Evolutionary conservation across 257 asterid genomes (phyloP).

Genomic region (Gynochthodes officinalis): DNA sequence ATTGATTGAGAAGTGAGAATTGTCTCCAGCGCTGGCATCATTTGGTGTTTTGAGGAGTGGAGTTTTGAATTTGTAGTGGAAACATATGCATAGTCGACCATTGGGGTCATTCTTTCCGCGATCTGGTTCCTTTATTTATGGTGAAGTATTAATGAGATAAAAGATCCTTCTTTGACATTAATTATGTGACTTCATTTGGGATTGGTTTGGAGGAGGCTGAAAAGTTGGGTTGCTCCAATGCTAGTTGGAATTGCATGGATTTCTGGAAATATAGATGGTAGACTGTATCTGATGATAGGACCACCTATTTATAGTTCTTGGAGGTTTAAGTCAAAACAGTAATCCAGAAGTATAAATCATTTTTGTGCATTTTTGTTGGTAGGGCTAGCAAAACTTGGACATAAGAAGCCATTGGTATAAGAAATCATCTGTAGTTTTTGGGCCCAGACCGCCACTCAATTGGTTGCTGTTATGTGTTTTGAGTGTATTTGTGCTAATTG

Average conservation of each 20-base stretch:
- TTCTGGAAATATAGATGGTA: slow-evolving; percentile 29
- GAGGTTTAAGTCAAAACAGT: slow-evolving; percentile 44
- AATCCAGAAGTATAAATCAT: slow-evolving; percentile 22
- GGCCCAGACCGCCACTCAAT: slow-evolving; percentile 70
- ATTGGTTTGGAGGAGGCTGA: slow-evolving; percentile 25
- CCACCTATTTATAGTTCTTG: slow-evolving; percentile 30
- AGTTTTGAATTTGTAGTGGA: slow-evolving; percentile 26
- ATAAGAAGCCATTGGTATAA: slow-evolving; percentile 86
- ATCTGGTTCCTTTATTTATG: slow-evolving; percentile 24
- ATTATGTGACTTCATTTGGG: slow-evolving; percentile 16
- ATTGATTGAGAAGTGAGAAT: slow-evolving; percentile 20
- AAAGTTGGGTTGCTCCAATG: slow-evolving; percentile 30
- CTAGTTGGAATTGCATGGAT: slow-evolving; percentile 40
- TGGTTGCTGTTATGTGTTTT: slow-evolving; percentile 67
- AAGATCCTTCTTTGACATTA: slow-evolving; percentile 17
- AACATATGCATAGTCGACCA: slow-evolving; percentile 17
- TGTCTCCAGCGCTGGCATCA: slow-evolving; percentile 18
- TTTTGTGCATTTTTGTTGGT: slow-evolving; percentile 11
- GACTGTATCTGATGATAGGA: slow-evolving; percentile 43
- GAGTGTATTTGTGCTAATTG: slow-evolving; percentile 52
- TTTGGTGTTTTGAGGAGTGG: slow-evolving; percentile 17
- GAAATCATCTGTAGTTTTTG: slow-evolving; percentile 44
- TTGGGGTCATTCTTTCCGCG: slow-evolving; percentile 5
- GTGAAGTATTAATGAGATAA: slow-evolving; percentile 11
- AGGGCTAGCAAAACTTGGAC: slow-evolving; percentile 44